phyloP scores from a whole-genome alignment of 257 asterid species.

The Schizonepeta tenuifolia region DNA sequence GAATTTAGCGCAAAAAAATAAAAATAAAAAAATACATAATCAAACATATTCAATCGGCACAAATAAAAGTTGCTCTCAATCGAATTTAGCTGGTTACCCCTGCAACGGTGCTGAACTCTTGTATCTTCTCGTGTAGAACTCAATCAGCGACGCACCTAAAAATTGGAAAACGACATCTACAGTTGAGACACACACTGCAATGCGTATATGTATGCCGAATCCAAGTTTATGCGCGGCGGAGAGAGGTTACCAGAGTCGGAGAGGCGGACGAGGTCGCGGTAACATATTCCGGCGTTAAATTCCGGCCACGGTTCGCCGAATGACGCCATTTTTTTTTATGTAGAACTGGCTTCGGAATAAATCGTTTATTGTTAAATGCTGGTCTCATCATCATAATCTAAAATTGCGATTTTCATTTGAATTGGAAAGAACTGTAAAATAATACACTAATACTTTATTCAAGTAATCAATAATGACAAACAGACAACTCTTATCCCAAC shows the following conservation, averaged over 20 bases:
- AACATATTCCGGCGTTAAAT: conserved; percentile 69
- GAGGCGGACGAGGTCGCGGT: conserved; percentile 60
- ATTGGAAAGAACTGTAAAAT: too few relatives aligned
- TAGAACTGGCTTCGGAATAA: not conserved
- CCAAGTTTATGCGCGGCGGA: not conserved
- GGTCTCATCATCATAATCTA: not conserved
- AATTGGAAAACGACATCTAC: conserved; percentile 4
- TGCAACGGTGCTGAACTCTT: conserved; percentile 76
- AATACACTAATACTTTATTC: too few relatives aligned
- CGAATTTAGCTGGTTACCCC: conserved; percentile 51
- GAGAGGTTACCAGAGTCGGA: conserved; percentile 58
- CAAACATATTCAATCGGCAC: conserved; percentile 15
- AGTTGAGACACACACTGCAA: not conserved
- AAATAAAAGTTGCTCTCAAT: not conserved
- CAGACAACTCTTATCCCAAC: too few relatives aligned
- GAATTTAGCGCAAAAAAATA: too few relatives aligned
- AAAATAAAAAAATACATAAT: conserved; percentile 16
- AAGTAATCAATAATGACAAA: too few relatives aligned
- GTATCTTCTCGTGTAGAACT: conserved; percentile 72
- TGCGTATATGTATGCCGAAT: not conserved
- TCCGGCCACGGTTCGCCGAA: conserved; percentile 89
- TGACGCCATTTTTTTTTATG: conserved; percentile 31
- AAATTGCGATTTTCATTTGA: conserved; percentile 16
- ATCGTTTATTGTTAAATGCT: not conserved
- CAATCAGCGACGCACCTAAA: conserved; percentile 67